These are phyloP conservation scores for Torulaspora globosa DNA, from an alignment of 1,139 yeast species.

Conservation along the genomic window DNA sequence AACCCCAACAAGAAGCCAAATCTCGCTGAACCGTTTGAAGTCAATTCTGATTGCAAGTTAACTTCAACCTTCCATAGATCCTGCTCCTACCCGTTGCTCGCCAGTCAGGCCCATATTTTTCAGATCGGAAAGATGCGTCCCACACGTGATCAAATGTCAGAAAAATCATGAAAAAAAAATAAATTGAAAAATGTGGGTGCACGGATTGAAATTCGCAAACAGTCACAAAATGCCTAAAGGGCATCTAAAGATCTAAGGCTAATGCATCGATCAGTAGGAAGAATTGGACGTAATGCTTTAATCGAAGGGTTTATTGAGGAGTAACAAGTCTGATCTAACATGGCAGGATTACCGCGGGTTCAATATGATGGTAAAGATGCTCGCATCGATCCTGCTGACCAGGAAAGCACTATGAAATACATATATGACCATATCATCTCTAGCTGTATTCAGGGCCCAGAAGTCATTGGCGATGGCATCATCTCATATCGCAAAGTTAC, in stretches of 20 bases:
- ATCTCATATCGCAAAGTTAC: slow-evolving; percentile 13
- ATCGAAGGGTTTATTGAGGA: background rate
- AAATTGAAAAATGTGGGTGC: background rate
- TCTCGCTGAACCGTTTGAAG: no score
- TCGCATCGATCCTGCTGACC: slow-evolving; percentile 12
- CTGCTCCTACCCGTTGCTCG: background rate
- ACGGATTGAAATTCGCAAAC: background rate
- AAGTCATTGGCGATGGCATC: background rate
- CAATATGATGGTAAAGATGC: slow-evolving; percentile 13
- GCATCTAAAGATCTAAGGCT: no score
- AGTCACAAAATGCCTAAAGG: background rate
- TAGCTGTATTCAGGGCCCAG: slow-evolving; percentile 5
- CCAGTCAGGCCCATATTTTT: background rate
- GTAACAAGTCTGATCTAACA: background rate
- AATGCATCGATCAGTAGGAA: no score
- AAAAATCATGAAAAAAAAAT: background rate
- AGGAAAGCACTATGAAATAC: slow-evolving; percentile 11
- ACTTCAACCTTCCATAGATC: background rate
- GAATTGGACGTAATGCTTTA: no score
- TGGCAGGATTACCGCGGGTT: slow-evolving; percentile 5
- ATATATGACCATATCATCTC: slow-evolving; percentile 15
- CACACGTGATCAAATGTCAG: background rate
- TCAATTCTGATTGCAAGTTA: no score
- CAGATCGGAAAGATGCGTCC: background rate
- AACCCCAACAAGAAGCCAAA: no score